Evolutionary conservation across 129 eudicot genomes (phyloP), one percentile per base, ranked within the genome.

Genomic region (Calendula officinalis): DNA sequence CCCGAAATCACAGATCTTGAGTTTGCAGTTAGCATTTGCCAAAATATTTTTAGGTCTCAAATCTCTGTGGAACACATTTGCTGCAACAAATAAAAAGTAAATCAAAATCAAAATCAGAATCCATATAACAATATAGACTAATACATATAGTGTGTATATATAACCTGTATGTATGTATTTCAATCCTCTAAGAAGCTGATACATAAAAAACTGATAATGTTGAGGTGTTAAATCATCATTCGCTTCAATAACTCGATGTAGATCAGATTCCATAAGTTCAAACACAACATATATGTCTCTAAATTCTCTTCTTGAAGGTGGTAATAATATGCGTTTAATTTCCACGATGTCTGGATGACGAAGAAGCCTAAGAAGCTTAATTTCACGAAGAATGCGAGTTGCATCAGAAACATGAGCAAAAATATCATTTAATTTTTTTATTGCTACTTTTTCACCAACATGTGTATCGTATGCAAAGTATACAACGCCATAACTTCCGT

Each of bases 331-430:
- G 52, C n/a, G 3, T n/a, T 47, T 47, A 4, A 47, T n/a, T n/a
- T 47, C 52, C 5, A 47, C 52, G 4, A 47, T 47, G 16, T 47
- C 13, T 5, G 52, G 52, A 47, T 47, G 52, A 47, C 1, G 22
- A 47, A 47, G 52, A 5, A 47, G 16, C 52, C 22, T 47, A 47
- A 47, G 52, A 9, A 47, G 52, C 52, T 47, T 47, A n/a, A 47
- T 47, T 16, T 47, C 52, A 47, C 22, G 52, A 42, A 42, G 47
- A 12, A 8, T 7, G 47, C 47, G 2, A 42, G 47, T 42, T 6
- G 47, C 47, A 42, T 8, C 52, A 8, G 52, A 47, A n/a, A 47
- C 52, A 47, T 47, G 52, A 9, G 3, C 15, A 16, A 47, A 47
- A 4, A 47, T 47, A 8, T n/a, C 52, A 47, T 4, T 47, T 10